These are phyloP conservation scores for Aspergillus sp. DNA, from an alignment of 2,329 filamentous ascomycete species.

Conservation along the genomic window DNA sequence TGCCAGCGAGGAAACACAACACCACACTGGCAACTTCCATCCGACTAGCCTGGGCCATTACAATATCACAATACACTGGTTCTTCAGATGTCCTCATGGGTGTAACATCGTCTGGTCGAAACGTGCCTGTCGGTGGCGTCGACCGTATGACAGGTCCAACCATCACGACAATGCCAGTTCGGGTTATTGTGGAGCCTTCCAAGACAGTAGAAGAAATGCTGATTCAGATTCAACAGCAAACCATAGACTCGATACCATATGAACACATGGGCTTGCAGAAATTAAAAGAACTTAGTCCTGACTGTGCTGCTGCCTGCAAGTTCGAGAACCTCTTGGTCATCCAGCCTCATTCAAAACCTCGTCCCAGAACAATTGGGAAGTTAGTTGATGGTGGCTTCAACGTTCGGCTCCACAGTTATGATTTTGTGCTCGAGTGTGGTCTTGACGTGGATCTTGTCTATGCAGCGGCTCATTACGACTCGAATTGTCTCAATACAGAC, in stretches of 20 bases:
- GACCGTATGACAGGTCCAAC: not conserved
- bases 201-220: conserved; percentile 25
- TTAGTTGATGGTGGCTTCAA: no score
- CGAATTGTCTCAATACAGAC: no score
- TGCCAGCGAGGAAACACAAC: not conserved
- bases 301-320: not conserved
- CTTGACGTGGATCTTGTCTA: no score
- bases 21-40: not conserved
- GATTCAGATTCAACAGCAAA: conserved; percentile 29
- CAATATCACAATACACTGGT: not conserved
- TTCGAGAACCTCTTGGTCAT: not conserved
- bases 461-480: no score
- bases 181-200: conserved; percentile 36
- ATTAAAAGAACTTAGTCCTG: not conserved
- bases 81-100: not conserved
- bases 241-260: conserved; percentile 33
- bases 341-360: not conserved
- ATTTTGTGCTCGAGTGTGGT: no score
- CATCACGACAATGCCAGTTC: not conserved
- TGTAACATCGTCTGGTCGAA: not conserved
- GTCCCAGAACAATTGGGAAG: no score
- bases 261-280: not conserved
- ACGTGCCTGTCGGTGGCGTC: not conserved
- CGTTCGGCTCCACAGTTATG: no score
- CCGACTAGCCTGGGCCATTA: not conserved